Base-by-base conservation (phyloP, 495 filamentous ascomycete species). In the Aspergillus egyptiacus region DNA sequence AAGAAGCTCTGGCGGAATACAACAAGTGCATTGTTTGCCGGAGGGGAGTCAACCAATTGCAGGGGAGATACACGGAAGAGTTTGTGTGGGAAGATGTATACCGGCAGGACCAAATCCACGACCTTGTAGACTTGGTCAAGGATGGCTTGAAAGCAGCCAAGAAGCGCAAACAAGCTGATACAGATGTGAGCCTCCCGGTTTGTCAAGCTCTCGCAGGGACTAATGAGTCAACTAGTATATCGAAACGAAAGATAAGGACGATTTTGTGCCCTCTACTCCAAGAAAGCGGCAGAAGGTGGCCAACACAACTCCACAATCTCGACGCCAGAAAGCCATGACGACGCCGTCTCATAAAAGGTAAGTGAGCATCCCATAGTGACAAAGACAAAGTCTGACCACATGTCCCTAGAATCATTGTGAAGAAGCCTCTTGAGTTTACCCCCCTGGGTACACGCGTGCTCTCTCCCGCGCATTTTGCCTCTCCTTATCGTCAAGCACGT, bases 371-470 rank as follows among this genome's bases (percentile, higher is more conserved):
- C 18, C 18, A 3, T 20, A 11, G 14, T 38, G 7, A 7, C 6
- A 18, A 15, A 17, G 7, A 10, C 3, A 30, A 38, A 25, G 2
- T 30, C 52, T 56, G 37, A 55, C 37, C 1, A 33, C 24, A 14
- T 19, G 15, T 5, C 25, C 46, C 53, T 53, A 83, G 80, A 44
- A 83, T 96, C 40, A 67, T 87, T 13, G 73, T 95, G 40, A 98
- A 96, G 63, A 95, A 89, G 52, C 84, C 89, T 5, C 79, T 98
- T 31, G 90, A 96, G 63, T 96, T 96, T 63, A 98, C 93, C 0
- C 93, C 93, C 0, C 75, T 98, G 8, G 89, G 89, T 2, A 97
- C 90, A 19, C 83, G 94, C 30, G 70, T 86, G 19, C 81, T 99
- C 41, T 87, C 87, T 10, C 88, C 89, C 2, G 69, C 77, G 6